These are phyloP conservation scores for Fusarium continuum DNA, from an alignment of 2,329 filamentous ascomycete species.

Conservation along the genomic window DNA sequence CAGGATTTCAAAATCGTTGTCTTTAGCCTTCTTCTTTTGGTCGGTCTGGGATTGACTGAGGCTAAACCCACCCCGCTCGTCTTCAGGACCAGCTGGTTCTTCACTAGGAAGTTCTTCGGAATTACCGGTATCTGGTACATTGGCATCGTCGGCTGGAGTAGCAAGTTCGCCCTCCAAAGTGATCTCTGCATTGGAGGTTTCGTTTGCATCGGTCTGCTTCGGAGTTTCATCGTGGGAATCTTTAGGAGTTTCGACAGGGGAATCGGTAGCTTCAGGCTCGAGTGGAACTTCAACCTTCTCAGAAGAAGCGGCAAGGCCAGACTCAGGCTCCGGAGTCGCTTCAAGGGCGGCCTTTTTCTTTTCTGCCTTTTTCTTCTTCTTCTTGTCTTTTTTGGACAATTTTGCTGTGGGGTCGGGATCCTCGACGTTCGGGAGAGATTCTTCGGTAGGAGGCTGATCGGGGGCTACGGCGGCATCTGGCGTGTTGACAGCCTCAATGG, in stretches of 20 bases:
- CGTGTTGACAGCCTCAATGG: constrained; percentile 20
- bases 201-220: constrained; percentile 28
- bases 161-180: constrained; percentile 10
- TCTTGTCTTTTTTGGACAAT: constrained; percentile 49
- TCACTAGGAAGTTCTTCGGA: constrained; percentile 37
- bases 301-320: constrained; percentile 21
- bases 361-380: constrained; percentile 43
- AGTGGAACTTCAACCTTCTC: constrained; percentile 23
- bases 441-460: constrained; percentile 27
- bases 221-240: constrained; percentile 23
- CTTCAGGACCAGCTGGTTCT: constrained; percentile 42
- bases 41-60: constrained; percentile 45
- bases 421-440: constrained; percentile 19
- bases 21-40: constrained; percentile 49
- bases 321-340: constrained; percentile 30
- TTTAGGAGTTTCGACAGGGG: constrained; percentile 9
- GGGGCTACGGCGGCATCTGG: constrained; percentile 9
- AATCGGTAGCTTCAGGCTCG: constrained; percentile 17
- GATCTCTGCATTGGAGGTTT: constrained; percentile 8
- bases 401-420: constrained; percentile 39
- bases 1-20: constrained; percentile 43
- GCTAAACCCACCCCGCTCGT: constrained; percentile 45
- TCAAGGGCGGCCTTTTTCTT: constrained; percentile 44
- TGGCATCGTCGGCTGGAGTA: constrained; percentile 19
- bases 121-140: constrained; percentile 26